Conservation (phyloP, 2,329 filamentous ascomycete species). For the Xylaria polymorpha region DNA sequence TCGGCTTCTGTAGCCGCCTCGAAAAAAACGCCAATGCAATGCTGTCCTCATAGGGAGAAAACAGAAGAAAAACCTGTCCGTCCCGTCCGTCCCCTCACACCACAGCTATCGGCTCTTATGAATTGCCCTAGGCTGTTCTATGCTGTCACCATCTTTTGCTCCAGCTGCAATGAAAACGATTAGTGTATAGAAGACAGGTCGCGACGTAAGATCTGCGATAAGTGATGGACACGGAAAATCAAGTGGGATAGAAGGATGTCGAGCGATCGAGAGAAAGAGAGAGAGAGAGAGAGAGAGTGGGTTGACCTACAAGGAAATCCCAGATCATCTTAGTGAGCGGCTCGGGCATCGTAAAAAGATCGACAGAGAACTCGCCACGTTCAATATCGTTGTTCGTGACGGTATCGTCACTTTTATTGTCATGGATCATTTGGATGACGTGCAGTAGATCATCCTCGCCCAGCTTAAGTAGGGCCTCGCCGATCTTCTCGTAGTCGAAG, state of each 20-base stretch:
- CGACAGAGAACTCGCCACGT: conserved; percentile 97
- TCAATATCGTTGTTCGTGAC: conserved; percentile 98
- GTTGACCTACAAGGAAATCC: conserved; percentile 76
- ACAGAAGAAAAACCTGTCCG: conserved; percentile 24
- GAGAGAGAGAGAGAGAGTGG: no score
- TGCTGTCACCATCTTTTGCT: conserved; percentile 47
- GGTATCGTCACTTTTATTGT: conserved; percentile 92
- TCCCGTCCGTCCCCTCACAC: conserved; percentile 8
- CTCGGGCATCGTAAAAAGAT: conserved; percentile 97
- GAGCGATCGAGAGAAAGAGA: no score
- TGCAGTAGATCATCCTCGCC: conserved; percentile 92
- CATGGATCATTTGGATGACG: conserved; percentile 97
- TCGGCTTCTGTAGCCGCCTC: conserved; percentile 35
- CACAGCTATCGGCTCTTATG: conserved; percentile 12
- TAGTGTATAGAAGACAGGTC: neutral
- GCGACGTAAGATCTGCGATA: neutral
- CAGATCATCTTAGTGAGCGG: conserved; percentile 90
- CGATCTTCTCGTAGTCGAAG: conserved; percentile 94
- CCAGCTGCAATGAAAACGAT: conserved; percentile 41
- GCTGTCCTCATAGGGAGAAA: conserved; percentile 36
- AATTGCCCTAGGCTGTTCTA: conserved; percentile 19
- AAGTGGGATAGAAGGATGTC: neutral
- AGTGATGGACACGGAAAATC: no score
- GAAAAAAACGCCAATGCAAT: conserved; percentile 48
- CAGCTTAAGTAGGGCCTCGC: conserved; percentile 88